Evolutionary conservation across 352 stramenopile genomes (phyloP).

Genomic region (Phytophthora hibernalis): DNA sequence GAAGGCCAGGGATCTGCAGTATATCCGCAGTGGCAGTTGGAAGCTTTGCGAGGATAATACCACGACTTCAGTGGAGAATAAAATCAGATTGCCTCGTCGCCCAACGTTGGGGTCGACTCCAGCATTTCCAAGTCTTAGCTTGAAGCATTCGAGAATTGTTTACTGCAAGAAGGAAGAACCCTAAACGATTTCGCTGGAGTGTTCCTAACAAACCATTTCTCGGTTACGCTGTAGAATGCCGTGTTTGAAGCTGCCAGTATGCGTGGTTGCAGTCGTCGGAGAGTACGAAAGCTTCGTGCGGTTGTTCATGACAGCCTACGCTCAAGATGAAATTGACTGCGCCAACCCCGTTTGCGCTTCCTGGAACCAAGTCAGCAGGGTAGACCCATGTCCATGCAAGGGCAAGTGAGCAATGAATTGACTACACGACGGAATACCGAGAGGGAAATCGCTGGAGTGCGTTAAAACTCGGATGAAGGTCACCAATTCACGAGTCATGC

Average conservation of each 20-base stretch:
- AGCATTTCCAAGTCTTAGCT: background rate
- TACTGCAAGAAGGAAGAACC: no score
- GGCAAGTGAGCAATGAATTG: background rate
- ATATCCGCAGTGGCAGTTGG: conserved; percentile 29
- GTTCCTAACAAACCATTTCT: background rate
- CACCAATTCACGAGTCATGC: background rate
- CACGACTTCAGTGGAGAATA: conserved; percentile 1
- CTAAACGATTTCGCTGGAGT: background rate
- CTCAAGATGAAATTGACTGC: conserved; percentile 14
- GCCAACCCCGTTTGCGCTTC: background rate
- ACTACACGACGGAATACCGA: background rate
- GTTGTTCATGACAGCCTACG: conserved; percentile 26
- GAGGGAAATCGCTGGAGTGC: background rate
- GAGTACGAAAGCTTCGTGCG: conserved; percentile 26
- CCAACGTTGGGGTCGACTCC: background rate
- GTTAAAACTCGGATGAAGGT: background rate
- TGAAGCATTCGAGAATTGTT: conserved; percentile 5
- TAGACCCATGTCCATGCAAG: background rate
- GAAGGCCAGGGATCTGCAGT: background rate
- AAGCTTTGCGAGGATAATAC: conserved; percentile 29
- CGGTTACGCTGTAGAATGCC: conserved; percentile 1
- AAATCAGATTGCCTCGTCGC: conserved; percentile 22
- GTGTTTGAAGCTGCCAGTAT: conserved; percentile 20
- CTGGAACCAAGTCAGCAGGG: background rate
- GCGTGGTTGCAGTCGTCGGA: conserved; percentile 5